These are phyloP conservation scores for Rhodotorula sp. DNA, from an alignment of 1,284 basidiomycete genomes.

Conservation along the genomic window DNA sequence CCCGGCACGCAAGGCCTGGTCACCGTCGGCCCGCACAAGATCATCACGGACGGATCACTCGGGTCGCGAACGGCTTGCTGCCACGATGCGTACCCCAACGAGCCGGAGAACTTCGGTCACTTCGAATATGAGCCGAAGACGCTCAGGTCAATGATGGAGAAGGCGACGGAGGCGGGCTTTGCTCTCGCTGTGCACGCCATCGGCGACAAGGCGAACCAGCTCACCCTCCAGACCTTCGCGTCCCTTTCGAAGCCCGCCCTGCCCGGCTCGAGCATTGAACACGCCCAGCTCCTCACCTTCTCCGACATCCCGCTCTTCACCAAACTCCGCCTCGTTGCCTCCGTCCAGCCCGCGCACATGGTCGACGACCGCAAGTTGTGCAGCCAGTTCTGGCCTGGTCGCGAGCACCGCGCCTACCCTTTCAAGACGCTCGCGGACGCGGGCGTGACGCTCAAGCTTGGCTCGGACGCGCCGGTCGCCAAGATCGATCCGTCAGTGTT, in stretches of 20 bases:
- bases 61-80: conserved; percentile 46
- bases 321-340: conserved; percentile 44
- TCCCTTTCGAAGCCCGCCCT: conserved; percentile 34
- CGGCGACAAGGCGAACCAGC: conserved; percentile 46
- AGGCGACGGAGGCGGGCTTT: conserved; percentile 40
- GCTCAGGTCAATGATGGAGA: conserved; percentile 38
- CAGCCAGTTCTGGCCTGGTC: conserved; percentile 45
- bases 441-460: conserved; percentile 44
- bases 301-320: conserved; percentile 44
- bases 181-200: conserved; percentile 48
- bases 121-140: conserved; percentile 26
- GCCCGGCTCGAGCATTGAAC: conserved; percentile 46
- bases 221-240: conserved; percentile 40
- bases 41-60: conserved; percentile 38
- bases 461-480: conserved; percentile 47
- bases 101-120: conserved; percentile 4
- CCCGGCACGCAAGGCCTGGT: conserved; percentile 42
- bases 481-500: conserved; percentile 42
- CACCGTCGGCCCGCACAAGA: conserved; percentile 46
- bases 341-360: conserved; percentile 47
- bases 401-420: conserved; percentile 45
- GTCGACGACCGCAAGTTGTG: conserved; percentile 47
- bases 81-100: conserved; percentile 45
- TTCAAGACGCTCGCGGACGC: conserved; percentile 44
- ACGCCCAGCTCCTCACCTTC: conserved; percentile 46